phyloP scores from a whole-genome alignment of 306 rosid genomes.

The Vicia sativa region DNA sequence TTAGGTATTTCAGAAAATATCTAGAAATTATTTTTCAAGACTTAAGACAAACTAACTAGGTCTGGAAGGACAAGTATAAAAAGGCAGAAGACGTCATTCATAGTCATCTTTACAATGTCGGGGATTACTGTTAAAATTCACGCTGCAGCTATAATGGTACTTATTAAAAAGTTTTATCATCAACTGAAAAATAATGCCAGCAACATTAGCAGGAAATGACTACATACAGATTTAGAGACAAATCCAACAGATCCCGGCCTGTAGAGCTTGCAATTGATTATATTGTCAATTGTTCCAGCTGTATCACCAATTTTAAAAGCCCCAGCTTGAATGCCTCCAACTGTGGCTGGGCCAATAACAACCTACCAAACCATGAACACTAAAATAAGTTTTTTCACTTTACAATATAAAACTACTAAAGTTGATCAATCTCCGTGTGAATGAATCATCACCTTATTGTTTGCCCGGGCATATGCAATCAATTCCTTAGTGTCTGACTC shows the following conservation, averaged over 20 bases:
- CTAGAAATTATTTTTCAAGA: conserved; percentile 5
- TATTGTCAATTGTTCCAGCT: conserved; percentile 97
- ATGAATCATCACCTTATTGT: conserved; percentile 74
- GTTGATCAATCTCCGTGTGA: conserved; percentile 32
- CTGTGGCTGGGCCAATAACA: conserved; percentile 97
- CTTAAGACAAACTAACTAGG: conserved; percentile 27
- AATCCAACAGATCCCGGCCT: conserved; percentile 99
- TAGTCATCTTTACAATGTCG: conserved; percentile 6
- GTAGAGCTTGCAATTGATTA: conserved; percentile 90
- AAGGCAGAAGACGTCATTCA: conserved; percentile 14
- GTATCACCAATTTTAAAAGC: conserved; percentile 99
- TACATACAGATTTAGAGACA: conserved; percentile 97
- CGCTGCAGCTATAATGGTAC: conserved; percentile 4
- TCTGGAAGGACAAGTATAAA: conserved; percentile 26
- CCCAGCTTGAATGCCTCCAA: conserved; percentile 99
- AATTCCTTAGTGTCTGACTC: conserved; percentile 90
- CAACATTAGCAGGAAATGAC: conserved; percentile 24
- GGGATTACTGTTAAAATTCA: conserved; percentile 26
- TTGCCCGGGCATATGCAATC: conserved; percentile 91
- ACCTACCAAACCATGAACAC: conserved; percentile 59
- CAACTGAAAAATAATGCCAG: conserved; percentile 33
- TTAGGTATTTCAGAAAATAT: conserved; percentile 1
- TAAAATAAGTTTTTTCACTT: conserved; percentile 32
- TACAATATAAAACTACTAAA: conserved; percentile 25
- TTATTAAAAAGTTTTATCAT: conserved; percentile 11